phyloP scores from a whole-genome alignment of 352 stramenopile genomes.

The Sclerospora graminicola region DNA sequence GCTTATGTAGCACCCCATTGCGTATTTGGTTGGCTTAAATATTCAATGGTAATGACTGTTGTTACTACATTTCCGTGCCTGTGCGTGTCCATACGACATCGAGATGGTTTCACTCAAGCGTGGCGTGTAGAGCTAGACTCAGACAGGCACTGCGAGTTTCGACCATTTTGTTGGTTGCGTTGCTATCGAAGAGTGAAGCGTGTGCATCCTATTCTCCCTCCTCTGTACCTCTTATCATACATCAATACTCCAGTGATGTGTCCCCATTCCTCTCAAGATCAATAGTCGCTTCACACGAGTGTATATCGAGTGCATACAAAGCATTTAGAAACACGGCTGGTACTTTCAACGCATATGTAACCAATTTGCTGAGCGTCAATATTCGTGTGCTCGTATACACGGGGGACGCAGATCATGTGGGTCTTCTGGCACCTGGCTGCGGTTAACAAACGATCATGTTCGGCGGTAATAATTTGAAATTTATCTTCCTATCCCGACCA shows the following conservation, averaged over 20 bases:
- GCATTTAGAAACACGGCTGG: constrained; percentile 85
- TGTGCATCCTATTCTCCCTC: background rate
- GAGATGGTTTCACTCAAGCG: background rate
- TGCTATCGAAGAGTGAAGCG: background rate
- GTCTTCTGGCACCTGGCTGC: no score
- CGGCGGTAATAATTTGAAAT: no score
- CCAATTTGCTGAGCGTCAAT: constrained; percentile 11
- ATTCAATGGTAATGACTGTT: background rate
- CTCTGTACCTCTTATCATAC: no score
- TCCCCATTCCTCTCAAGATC: no score
- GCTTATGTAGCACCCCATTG: constrained; percentile 13
- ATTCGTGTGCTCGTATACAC: constrained; percentile 17
- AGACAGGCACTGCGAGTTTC: background rate
- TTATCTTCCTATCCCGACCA: no score
- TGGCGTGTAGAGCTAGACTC: constrained; percentile 1
- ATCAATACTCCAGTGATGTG: no score
- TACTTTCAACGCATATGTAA: constrained; percentile 36
- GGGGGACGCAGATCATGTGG: constrained; percentile 26
- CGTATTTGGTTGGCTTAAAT: constrained; percentile 4
- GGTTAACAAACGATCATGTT: no score
- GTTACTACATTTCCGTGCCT: constrained; percentile 3
- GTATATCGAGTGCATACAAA: constrained; percentile 52
- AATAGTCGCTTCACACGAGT: constrained; percentile 2
- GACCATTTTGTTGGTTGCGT: background rate
- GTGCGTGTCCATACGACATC: constrained; percentile 6